Base-by-base conservation (phyloP, 179 eudicot species). In the Spergularia azorica region DNA sequence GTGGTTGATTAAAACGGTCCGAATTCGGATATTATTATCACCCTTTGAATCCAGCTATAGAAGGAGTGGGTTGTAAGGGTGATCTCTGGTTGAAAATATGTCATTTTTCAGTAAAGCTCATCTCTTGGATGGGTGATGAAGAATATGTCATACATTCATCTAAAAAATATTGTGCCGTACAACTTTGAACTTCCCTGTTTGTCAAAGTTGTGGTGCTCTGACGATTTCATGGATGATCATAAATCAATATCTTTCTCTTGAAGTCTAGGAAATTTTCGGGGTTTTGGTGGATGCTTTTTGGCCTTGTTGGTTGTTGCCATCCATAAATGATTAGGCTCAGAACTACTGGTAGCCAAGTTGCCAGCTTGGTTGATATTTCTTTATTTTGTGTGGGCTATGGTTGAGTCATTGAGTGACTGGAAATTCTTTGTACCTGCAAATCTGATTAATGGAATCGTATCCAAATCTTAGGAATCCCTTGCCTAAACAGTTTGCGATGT, bases 271-370 rank as follows among this genome's bases (percentile, higher is more conserved):
- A 38, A 50, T 8, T 38, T 18, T 6, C 6, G 32, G 6, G 11
- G 48, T 70, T 51, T 36, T 12, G 67, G 43, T 59, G 63, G 18
- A 20, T 61, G 46, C 16, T 36, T 60, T 13, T 50, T 62, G 43
- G 32, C 43, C 60, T 50, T 62, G 9, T 77, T 70, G 76, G 51
- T 50, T 62, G 9, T 77, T 70, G 76, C 59, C 66, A 56, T 43
- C 21, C 48, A 6, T 20, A 14, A 70, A 60, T 59, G 74, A 70
- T 62, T 70, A 38, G 51, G 67, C 32, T 77, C 52, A n/a, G 5
- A 38, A 12, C 39, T 21, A 2, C 1, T 70, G 79, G 70, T 77
- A n/a, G 50, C 10, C 54, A 32, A 39, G 46, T 15, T 69, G 67
- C 76, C 76, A 71, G 4, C 63, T 14, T 70, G 43, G n/a, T 7